A percentile compares a stretch with the other conserved stretches of the same genome.
Evolutionary conservation across 2,329 filamentous ascomycete species (phyloP).

Genomic region (Metarhizium guizhouense): DNA sequence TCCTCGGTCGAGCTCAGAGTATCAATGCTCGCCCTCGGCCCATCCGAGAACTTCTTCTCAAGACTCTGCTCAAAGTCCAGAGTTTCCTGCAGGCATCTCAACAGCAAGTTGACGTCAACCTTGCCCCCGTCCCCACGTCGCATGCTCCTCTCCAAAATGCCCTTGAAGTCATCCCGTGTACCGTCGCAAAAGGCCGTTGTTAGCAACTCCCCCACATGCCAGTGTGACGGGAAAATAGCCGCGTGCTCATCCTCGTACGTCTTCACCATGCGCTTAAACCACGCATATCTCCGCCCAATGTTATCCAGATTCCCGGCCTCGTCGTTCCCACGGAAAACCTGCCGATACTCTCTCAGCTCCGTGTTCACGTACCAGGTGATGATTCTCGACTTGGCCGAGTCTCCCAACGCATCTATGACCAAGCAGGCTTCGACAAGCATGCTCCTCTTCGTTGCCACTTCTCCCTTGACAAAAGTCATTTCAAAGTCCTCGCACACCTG

Average conservation of each 20-base stretch:
- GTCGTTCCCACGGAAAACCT: constrained; percentile 92
- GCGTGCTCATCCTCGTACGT: constrained; percentile 92
- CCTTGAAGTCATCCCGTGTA: constrained; percentile 90
- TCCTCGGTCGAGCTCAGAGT: constrained; percentile 76
- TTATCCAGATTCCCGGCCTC: constrained; percentile 96
- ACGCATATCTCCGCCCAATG: constrained; percentile 87
- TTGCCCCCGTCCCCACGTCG: constrained; percentile 66
- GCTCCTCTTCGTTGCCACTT: constrained; percentile 60
- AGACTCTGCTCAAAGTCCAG: constrained; percentile 92
- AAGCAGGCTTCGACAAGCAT: constrained; percentile 79
- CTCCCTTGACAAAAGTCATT: constrained; percentile 82
- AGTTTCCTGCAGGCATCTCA: constrained; percentile 88
- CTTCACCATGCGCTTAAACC: constrained; percentile 94
- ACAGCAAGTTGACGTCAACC: constrained; percentile 79
- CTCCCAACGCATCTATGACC: constrained; percentile 91
- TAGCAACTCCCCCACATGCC: constrained; percentile 84
- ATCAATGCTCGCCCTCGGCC: constrained; percentile 75
- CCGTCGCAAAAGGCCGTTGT: constrained; percentile 92
- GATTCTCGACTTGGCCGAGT: constrained; percentile 70
- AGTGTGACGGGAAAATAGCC: constrained; percentile 74
- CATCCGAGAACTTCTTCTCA: constrained; percentile 70
- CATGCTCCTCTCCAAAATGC: constrained; percentile 82
- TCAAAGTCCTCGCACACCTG: constrained; percentile 99
- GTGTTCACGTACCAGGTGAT: constrained; percentile 98
- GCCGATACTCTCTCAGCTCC: constrained; percentile 86